A percentile compares a stretch with the other conserved stretches of the same genome.
phyloP scores from a whole-genome alignment of 306 rosid genomes.

The Prunus persica region Prunus_persica_NCBIv2 NC_034014.1:30234001-30234500 shows the following conservation, averaged over 20 bases:
- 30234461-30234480: background rate
- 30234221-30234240: too few relatives aligned
- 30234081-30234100: background rate
- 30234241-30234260: too few relatives aligned
- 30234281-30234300: background rate
- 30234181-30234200: too few relatives aligned
- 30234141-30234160: background rate
- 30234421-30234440: slow-evolving; percentile 44
- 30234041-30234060: background rate
- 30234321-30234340: slow-evolving; percentile 51
- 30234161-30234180: too few relatives aligned
- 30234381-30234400: slow-evolving; percentile 67
- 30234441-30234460: background rate
- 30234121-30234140: background rate
- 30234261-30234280: background rate
- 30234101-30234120: too few relatives aligned
- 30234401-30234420: slow-evolving; percentile 65
- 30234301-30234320: slow-evolving; percentile 34
- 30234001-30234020: background rate
- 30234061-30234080: background rate
- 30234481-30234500: background rate
- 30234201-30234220: too few relatives aligned
- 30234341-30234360: slow-evolving; percentile 72
- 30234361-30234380: slow-evolving; percentile 47
- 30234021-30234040: background rate